Evolutionary conservation across 345 rosid genomes (phyloP).

Genomic region (Pistacia integerrima): DNA sequence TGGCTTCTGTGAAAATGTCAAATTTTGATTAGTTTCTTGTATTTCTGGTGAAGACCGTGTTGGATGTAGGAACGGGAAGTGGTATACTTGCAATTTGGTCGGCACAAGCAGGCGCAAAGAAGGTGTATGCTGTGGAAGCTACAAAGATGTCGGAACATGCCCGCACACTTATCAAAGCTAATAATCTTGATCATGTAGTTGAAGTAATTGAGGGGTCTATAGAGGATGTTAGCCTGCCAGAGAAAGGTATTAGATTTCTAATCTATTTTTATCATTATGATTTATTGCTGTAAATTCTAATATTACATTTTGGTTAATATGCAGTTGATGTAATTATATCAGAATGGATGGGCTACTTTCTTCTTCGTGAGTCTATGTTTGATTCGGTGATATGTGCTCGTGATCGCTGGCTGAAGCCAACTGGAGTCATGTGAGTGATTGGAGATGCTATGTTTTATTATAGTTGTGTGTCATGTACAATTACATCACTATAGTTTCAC

Average conservation of each 20-base stretch:
- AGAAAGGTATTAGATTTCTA: slow-evolving; percentile 58
- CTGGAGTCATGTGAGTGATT: slow-evolving; percentile 83
- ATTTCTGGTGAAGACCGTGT: slow-evolving; percentile 58
- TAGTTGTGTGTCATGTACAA: not conserved
- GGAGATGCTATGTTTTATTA: not conserved
- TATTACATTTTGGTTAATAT: slow-evolving; percentile 18
- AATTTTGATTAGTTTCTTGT: slow-evolving; percentile 22
- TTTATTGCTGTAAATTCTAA: slow-evolving; percentile 1
- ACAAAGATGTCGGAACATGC: slow-evolving; percentile 97
- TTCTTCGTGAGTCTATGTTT: slow-evolving; percentile 95
- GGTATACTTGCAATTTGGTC: slow-evolving; percentile 99
- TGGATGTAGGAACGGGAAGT: slow-evolving; percentile 99
- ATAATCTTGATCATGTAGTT: slow-evolving; percentile 68
- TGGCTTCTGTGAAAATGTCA: not conserved
- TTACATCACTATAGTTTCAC: not conserved
- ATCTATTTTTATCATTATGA: not conserved
- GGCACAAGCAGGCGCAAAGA: slow-evolving; percentile 98
- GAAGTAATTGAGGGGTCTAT: slow-evolving; percentile 88
- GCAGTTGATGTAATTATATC: slow-evolving; percentile 98
- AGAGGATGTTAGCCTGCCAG: slow-evolving; percentile 82
- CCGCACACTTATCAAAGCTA: slow-evolving; percentile 73
- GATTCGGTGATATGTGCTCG: slow-evolving; percentile 98
- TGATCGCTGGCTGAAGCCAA: slow-evolving; percentile 93
- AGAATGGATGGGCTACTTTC: slow-evolving; percentile 99
- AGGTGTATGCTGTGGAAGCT: slow-evolving; percentile 97